Evolutionary conservation across 495 filamentous ascomycete species (phyloP).

Genomic region (Xylaria acuta): DNA sequence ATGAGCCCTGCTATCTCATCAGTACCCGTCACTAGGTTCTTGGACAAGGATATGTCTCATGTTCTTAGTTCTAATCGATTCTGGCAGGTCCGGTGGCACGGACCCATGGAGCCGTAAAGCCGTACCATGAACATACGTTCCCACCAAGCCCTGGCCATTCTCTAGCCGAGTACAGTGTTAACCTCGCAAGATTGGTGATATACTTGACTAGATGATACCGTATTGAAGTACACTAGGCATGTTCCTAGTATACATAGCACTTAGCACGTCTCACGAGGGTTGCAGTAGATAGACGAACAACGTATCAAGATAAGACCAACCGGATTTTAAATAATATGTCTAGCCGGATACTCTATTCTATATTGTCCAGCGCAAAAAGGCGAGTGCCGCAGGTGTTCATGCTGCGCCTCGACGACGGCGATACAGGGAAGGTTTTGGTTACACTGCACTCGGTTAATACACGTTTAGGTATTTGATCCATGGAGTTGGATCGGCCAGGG

Average conservation of each 20-base stretch:
- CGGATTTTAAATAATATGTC: not conserved
- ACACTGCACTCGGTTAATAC: not conserved
- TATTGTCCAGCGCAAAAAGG: not conserved
- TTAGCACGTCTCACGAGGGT: not conserved
- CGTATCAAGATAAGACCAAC: not conserved
- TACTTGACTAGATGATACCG: not conserved
- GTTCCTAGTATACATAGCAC: not conserved
- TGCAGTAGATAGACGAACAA: not conserved
- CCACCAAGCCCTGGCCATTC: not conserved
- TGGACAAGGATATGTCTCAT: slow-evolving; percentile 18
- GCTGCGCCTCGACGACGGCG: not conserved
- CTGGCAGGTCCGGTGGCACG: slow-evolving; percentile 16
- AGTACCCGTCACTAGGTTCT: not conserved
- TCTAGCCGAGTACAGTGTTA: slow-evolving; percentile 20
- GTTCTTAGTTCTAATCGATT: slow-evolving; percentile 13
- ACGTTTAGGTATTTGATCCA: not conserved
- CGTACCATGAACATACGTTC: slow-evolving; percentile 11
- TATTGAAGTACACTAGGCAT: not conserved
- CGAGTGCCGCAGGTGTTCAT: not conserved
- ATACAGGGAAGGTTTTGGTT: not conserved
- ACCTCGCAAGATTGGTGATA: not conserved
- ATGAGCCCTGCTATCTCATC: not conserved
- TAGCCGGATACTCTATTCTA: not conserved
- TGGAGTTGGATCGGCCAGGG: slow-evolving; percentile 10
- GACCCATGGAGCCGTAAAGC: not conserved